A percentile compares a stretch with the other conserved stretches of the same genome.
Conservation (phyloP, 495 filamentous ascomycete genomes). For the Penicillium ochrochloron region DNA sequence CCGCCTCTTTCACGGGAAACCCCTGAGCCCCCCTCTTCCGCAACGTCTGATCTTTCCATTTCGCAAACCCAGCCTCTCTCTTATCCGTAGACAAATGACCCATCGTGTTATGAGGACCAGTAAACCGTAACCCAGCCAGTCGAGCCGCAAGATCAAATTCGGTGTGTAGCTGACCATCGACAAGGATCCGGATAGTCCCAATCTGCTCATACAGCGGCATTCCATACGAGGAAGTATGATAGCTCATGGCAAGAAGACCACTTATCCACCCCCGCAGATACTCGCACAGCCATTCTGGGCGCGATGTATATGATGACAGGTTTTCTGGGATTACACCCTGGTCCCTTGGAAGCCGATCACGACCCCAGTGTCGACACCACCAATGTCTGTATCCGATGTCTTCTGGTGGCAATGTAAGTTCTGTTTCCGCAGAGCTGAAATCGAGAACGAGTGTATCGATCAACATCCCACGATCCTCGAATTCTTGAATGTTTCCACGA, state of each 20-base stretch:
- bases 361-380: background rate
- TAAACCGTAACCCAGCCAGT: background rate
- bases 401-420: background rate
- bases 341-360: background rate
- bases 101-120: background rate
- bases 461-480: background rate
- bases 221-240: background rate
- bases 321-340: background rate
- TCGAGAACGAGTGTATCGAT: background rate
- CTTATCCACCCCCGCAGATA: background rate
- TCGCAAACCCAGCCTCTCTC: background rate
- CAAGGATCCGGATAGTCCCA: background rate
- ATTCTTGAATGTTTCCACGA: background rate
- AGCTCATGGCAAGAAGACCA: background rate
- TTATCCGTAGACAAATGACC: background rate
- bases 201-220: background rate
- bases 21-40: background rate
- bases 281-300: background rate
- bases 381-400: background rate
- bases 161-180: background rate
- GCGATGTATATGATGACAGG: background rate
- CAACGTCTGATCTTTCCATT: background rate
- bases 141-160: background rate
- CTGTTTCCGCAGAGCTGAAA: background rate
- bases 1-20: background rate